Evolutionary conservation across 2,329 filamentous ascomycete genomes (phyloP).

Genomic region (Colletotrichum eleusines): DNA sequence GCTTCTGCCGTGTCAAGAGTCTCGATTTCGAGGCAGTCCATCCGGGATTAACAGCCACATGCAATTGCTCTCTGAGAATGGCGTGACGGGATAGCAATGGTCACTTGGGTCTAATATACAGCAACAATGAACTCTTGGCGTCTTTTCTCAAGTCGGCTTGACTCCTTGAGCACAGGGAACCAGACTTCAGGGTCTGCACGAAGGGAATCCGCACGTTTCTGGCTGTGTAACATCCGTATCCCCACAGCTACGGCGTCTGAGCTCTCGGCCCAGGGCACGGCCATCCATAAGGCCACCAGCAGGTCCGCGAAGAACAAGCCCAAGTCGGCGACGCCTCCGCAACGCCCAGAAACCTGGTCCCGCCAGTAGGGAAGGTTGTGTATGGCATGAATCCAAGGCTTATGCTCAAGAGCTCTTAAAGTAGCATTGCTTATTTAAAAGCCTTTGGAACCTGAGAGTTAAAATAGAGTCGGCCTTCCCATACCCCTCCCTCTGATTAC

Average conservation of each 20-base stretch:
- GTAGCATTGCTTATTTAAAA: too few species aligned
- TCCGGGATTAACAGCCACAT: not conserved
- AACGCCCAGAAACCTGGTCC: constrained; percentile 49
- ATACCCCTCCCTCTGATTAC: too few species aligned
- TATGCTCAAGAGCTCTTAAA: too few species aligned
- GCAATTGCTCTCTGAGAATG: not conserved
- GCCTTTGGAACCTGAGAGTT: too few species aligned
- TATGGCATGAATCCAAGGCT: too few species aligned
- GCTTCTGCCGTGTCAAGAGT: not conserved
- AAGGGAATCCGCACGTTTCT: not conserved
- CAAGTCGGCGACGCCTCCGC: constrained; percentile 49
- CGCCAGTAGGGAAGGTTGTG: too few species aligned
- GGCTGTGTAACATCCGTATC: not conserved
- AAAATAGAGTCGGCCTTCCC: too few species aligned
- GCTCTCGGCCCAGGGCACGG: not conserved
- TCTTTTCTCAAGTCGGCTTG: not conserved
- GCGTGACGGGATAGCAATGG: not conserved
- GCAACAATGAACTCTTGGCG: not conserved
- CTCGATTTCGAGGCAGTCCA: not conserved
- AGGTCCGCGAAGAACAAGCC: constrained; percentile 46
- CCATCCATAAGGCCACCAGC: constrained; percentile 42
- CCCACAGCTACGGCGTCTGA: not conserved
- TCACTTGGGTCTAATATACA: not conserved
- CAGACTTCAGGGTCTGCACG: too few species aligned
- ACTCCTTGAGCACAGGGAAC: not conserved